Evolutionary conservation across 345 rosid species (phyloP).

Genomic region (Brassica carinata): DNA sequence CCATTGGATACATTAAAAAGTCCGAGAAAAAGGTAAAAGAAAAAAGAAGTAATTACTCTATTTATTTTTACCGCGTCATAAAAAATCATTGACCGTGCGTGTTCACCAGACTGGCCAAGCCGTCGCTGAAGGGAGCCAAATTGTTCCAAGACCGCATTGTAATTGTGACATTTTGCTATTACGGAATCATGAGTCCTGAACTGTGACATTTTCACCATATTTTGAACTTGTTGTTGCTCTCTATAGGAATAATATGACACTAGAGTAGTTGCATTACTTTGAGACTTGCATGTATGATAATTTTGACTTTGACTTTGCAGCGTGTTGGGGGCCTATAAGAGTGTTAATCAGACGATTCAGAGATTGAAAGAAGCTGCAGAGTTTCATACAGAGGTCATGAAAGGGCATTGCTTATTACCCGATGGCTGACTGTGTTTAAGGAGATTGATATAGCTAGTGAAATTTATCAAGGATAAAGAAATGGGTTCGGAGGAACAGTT

Average conservation of each 20-base stretch:
- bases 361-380: conserved; percentile 87
- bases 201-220: background rate
- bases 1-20: too few relatives aligned
- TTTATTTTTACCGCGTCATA: too few relatives aligned
- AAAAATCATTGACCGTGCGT: too few relatives aligned
- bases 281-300: conserved; percentile 14
- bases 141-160: too few relatives aligned
- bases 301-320: conserved; percentile 39
- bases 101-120: too few relatives aligned
- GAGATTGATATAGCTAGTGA: conserved; percentile 55
- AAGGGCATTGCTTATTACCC: conserved; percentile 67
- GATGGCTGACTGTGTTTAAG: conserved; percentile 80
- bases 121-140: too few relatives aligned
- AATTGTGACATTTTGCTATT: too few relatives aligned
- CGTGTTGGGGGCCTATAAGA: too few relatives aligned
- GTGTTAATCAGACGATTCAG: conserved; percentile 68
- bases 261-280: background rate
- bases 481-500: conserved; percentile 45
- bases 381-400: conserved; percentile 75
- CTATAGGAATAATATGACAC: background rate
- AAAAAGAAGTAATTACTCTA: too few relatives aligned
- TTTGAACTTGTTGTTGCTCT: background rate
- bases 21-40: too few relatives aligned
- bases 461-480: conserved; percentile 48
- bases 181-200: background rate